Conservation (phyloP, 148 eudicot species). For the Chenopodium berlandieri region DNA sequence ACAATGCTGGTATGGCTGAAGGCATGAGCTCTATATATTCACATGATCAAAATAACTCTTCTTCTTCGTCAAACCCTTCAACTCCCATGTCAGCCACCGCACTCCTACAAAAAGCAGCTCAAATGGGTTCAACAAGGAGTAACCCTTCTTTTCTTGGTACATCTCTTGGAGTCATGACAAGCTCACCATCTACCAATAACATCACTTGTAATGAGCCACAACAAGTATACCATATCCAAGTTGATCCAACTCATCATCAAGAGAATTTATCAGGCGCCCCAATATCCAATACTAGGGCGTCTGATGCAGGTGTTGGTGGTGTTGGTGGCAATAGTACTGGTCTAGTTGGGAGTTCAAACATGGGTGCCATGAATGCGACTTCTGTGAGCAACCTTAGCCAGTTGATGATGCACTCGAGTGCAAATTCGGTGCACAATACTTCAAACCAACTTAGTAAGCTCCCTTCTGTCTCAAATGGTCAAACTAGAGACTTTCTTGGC, state of each 20-base stretch:
- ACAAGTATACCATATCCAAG: neutral
- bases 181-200: slow-evolving; percentile 29
- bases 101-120: slow-evolving; percentile 86
- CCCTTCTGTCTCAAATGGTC: slow-evolving; percentile 24
- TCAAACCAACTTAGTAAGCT: slow-evolving; percentile 18
- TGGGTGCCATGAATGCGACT: slow-evolving; percentile 23
- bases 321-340: neutral
- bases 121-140: slow-evolving; percentile 72
- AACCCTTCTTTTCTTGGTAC: slow-evolving; percentile 43
- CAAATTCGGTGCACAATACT: slow-evolving; percentile 7
- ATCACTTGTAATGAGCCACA: neutral
- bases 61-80: slow-evolving; percentile 25
- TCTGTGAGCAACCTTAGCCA: slow-evolving; percentile 33
- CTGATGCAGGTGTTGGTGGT: neutral
- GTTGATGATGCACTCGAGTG: slow-evolving; percentile 37
- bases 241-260: neutral
- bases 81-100: slow-evolving; percentile 94
- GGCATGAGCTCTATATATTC: slow-evolving; percentile 34
- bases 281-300: neutral
- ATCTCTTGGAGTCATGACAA: slow-evolving; percentile 45
- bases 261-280: neutral
- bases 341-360: neutral
- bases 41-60: slow-evolving; percentile 17
- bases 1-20: slow-evolving; percentile 24
- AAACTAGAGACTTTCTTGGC: slow-evolving; percentile 87